Percentiles rank a stretch among this genome's conserved stretches.
phyloP scores from a whole-genome alignment of 108 stramenopile genomes.

The Stephanodiscus triporus region DNA sequence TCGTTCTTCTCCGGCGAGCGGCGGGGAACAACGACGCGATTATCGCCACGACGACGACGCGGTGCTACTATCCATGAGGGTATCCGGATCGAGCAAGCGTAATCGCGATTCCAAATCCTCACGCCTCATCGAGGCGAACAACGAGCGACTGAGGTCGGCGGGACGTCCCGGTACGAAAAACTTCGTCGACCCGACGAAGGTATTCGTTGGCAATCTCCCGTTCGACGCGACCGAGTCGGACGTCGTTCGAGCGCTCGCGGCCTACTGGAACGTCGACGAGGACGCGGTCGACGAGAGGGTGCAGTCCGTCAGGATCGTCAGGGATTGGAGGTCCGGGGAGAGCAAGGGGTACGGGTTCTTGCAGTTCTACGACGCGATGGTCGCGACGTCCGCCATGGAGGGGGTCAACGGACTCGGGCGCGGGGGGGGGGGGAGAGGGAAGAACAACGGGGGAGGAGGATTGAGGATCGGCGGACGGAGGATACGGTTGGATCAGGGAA shows the following conservation, averaged over 20 bases:
- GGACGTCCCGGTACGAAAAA: constrained; percentile 75
- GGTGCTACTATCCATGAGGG: constrained; percentile 18
- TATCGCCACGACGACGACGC: not conserved
- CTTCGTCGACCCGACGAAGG: constrained; percentile 66
- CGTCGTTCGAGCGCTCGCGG: constrained; percentile 32
- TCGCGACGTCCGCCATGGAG: constrained; percentile 80
- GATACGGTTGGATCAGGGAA: constrained; percentile 72
- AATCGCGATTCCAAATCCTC: constrained; percentile 42
- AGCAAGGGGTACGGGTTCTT: constrained; percentile 91
- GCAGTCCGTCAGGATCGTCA: constrained; percentile 55
- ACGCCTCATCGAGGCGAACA: constrained; percentile 40
- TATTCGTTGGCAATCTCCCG: constrained; percentile 60
- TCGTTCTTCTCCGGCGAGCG: too few species aligned
- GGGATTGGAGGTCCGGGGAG: constrained; percentile 86
- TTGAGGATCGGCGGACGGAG: constrained; percentile 56
- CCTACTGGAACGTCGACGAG: constrained; percentile 65
- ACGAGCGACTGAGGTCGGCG: constrained; percentile 48
- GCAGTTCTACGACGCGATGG: constrained; percentile 78
- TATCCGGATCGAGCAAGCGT: constrained; percentile 27
- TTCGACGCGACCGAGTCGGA: constrained; percentile 49
- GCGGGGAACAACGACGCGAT: too few species aligned
- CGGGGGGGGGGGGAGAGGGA: not conserved
- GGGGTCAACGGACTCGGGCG: constrained; percentile 24
- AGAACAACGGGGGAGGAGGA: constrained; percentile 29
- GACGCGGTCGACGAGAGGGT: constrained; percentile 43